Percentiles rank a stretch among this genome's conserved stretches.
Evolutionary conservation across 257 asterid species (phyloP).

Genomic region (Parsonsia alboflavescens): DNA sequence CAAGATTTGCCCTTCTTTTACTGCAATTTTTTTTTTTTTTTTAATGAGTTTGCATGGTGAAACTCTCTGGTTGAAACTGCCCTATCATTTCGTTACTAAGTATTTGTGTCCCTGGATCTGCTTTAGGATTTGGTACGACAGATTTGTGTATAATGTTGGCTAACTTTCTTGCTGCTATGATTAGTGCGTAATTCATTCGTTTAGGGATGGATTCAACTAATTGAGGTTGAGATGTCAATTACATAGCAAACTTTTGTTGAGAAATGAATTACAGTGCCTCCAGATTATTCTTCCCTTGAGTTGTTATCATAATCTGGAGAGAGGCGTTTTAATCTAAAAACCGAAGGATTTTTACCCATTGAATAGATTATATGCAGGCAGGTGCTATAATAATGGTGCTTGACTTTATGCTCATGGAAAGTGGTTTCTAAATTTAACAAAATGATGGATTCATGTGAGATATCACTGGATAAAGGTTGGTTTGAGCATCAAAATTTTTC

Average conservation of each 20-base stretch:
- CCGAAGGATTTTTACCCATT: too few species aligned
- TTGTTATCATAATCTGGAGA: not conserved
- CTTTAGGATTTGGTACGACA: not conserved
- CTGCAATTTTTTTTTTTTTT: not conserved
- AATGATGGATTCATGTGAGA: too few species aligned
- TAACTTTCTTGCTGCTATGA: not conserved
- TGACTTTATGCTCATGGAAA: too few species aligned
- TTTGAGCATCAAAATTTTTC: too few species aligned
- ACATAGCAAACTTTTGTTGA: constrained; percentile 4
- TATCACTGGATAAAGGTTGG: too few species aligned
- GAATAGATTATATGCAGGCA: too few species aligned
- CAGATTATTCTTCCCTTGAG: not conserved
- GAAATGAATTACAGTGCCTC: not conserved
- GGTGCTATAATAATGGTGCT: too few species aligned
- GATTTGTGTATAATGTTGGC: not conserved
- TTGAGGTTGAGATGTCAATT: constrained; percentile 19
- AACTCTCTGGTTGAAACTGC: constrained; percentile 1
- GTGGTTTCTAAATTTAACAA: too few species aligned
- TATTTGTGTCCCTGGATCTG: not conserved
- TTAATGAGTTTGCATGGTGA: too few species aligned
- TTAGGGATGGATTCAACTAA: not conserved
- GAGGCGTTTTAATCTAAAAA: not conserved
- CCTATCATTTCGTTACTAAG: constrained; percentile 3
- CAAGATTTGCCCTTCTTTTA: not conserved
- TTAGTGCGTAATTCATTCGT: not conserved